phyloP scores from a whole-genome alignment of 768 basidiomycete species.

The Naematelia aurantialba region DNA sequence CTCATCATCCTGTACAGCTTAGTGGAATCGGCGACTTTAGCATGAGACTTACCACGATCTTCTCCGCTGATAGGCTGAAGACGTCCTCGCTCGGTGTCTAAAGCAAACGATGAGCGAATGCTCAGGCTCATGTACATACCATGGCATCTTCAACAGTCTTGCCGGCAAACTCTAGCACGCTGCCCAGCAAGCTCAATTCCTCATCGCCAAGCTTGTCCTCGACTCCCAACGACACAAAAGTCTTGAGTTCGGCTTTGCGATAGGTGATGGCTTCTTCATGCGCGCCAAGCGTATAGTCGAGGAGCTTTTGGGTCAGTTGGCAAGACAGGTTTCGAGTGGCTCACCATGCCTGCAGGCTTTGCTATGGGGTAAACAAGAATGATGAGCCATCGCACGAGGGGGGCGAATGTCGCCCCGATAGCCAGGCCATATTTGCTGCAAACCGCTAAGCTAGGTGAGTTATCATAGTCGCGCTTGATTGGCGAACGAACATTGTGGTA shows the following conservation, averaged over 20 bases:
- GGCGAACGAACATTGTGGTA: conserved; percentile 35
- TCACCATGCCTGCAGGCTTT: conserved; percentile 43
- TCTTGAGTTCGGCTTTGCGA: conserved; percentile 47
- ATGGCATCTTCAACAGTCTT: conserved; percentile 43
- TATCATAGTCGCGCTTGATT: background rate
- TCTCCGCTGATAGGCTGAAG: conserved; percentile 36
- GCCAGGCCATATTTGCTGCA: conserved; percentile 42
- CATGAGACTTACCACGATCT: conserved; percentile 34
- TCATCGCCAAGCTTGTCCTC: conserved; percentile 41
- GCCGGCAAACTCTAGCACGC: conserved; percentile 43
- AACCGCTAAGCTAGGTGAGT: conserved; percentile 20
- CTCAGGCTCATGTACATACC: conserved; percentile 15
- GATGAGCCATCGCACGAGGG: conserved; percentile 31
- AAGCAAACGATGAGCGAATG: background rate
- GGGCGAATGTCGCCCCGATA: conserved; percentile 42
- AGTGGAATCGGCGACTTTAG: background rate
- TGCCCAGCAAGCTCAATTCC: conserved; percentile 40
- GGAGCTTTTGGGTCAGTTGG: conserved; percentile 16
- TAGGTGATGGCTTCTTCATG: conserved; percentile 38
- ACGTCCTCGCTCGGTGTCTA: conserved; percentile 42
- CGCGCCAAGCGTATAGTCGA: conserved; percentile 38
- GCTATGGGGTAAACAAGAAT: conserved; percentile 41
- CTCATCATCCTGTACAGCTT: conserved; percentile 23
- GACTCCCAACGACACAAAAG: conserved; percentile 42
- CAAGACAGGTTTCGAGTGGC: background rate